Evolutionary conservation across 345 rosid genomes (phyloP).

Genomic region (Lagerstroemia speciosa): DNA sequence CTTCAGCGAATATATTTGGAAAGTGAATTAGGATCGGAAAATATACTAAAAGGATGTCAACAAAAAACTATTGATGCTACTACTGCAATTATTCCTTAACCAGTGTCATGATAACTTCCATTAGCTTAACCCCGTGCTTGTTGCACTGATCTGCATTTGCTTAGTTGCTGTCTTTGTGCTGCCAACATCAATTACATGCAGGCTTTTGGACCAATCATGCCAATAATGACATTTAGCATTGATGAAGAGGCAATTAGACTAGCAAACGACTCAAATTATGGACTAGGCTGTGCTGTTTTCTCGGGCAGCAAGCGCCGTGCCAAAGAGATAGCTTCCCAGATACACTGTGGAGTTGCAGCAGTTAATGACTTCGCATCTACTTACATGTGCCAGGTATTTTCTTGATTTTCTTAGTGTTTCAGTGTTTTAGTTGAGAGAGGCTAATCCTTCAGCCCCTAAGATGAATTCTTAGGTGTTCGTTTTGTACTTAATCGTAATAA

Average conservation of each 20-base stretch:
- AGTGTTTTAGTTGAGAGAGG: too few relatives aligned
- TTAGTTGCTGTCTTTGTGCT: background rate
- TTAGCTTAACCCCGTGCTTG: background rate
- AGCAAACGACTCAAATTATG: constrained; percentile 87
- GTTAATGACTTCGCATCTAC: constrained; percentile 84
- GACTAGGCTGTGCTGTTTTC: constrained; percentile 94
- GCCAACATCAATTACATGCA: constrained; percentile 19
- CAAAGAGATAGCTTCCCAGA: constrained; percentile 69
- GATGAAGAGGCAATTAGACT: constrained; percentile 86
- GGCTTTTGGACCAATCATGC: constrained; percentile 98
- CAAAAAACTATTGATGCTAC: background rate
- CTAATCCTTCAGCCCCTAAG: background rate
- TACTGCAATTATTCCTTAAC: background rate
- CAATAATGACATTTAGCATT: constrained; percentile 83
- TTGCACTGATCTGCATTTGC: background rate
- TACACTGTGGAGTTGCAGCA: constrained; percentile 85
- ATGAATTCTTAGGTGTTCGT: too few relatives aligned
- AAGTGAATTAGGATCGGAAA: background rate
- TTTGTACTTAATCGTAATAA: background rate
- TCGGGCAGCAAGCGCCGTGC: constrained; percentile 77
- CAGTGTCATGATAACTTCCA: background rate
- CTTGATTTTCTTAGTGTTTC: background rate
- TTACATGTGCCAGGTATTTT: constrained; percentile 90
- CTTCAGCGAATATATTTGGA: background rate
- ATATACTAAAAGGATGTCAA: background rate